Base-by-base conservation (phyloP, 768 basidiomycete genomes). In the Hericium erinaceus region DNA sequence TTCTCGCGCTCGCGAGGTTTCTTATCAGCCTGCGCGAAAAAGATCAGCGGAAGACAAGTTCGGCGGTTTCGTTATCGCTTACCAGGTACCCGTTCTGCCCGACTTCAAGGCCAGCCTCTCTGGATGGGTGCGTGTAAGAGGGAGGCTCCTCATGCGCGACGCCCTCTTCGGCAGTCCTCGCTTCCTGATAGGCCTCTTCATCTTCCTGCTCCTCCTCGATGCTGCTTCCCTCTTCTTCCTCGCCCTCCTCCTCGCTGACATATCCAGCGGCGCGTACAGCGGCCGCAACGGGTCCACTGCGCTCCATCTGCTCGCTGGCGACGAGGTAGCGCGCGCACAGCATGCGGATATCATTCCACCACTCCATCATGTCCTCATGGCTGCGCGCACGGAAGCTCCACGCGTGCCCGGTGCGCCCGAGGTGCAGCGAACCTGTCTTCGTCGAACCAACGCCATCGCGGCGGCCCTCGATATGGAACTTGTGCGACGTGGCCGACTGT, bases 301-400 rank as follows among this genome's bases (percentile, higher is more conserved):
- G 77, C 73, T 97, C 92, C 73, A 98, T 89, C 68, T 84, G 80
- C 74, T 98, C 97, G 62, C 87, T 90, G 38, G 94, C 93, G 41
- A 98, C 92, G 55, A 99, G 79, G 69, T 97, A 98, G 60, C 92
- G 73, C 20, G 94, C 92, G 65, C 93, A 95, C 41, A 95, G 75
- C 92, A 95, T 94, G 60, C 91, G 73, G 41, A 95, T 77, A 68
- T 98, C 97, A 67, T 98, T 98, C 97, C 97, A 99, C 92, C 97
- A 97, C 74, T 99, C 97, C 92, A 98, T 92, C 92, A 98, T 93
- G 64, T 98, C 95, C 61, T 98, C 95, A 62, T 89, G 83, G 58
- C 85, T 88, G 59, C 95, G 75, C 49, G 89, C 81, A 39, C 93
- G 80, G 79, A 99, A 98, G 52, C 85, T 89, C 84, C 89, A 98